Conservation (phyloP, 306 rosid genomes). For the Mimosa bimucronata region DNA sequence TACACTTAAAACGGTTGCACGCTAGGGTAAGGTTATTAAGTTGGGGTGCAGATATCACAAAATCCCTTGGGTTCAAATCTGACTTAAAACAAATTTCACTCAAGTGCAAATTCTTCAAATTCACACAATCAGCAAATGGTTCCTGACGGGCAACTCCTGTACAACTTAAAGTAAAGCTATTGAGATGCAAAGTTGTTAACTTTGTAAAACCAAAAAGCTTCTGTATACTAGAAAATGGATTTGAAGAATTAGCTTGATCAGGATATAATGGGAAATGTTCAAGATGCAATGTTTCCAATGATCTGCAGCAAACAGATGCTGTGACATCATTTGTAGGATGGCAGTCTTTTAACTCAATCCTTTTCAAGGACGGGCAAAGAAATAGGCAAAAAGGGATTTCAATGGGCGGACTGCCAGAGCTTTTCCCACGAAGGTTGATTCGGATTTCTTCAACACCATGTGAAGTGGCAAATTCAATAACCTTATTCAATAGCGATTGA, state of each 20-base stretch:
- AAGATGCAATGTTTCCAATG: slow-evolving; percentile 41
- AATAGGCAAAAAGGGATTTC: slow-evolving; percentile 47
- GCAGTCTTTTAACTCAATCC: slow-evolving; percentile 54
- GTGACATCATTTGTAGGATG: slow-evolving; percentile 45
- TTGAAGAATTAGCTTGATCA: slow-evolving; percentile 33
- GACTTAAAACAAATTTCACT: slow-evolving; percentile 46
- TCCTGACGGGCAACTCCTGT: slow-evolving; percentile 38
- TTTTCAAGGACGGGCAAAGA: slow-evolving; percentile 47
- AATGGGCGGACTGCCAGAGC: slow-evolving; percentile 50
- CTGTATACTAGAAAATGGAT: slow-evolving; percentile 41
- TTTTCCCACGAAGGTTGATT: slow-evolving; percentile 50
- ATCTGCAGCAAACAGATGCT: slow-evolving; percentile 35
- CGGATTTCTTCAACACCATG: slow-evolving; percentile 51
- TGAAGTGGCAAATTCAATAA: slow-evolving; percentile 45
- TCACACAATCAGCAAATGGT: slow-evolving; percentile 47
- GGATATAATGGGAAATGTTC: slow-evolving; percentile 43
- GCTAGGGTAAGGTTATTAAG: slow-evolving; percentile 44
- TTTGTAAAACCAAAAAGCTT: slow-evolving; percentile 47
- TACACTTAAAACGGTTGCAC: slow-evolving; percentile 51
- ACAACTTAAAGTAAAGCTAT: slow-evolving; percentile 41
- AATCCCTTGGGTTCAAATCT: slow-evolving; percentile 46
- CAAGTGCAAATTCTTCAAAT: slow-evolving; percentile 51
- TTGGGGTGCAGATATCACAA: slow-evolving; percentile 53
- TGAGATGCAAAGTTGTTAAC: slow-evolving; percentile 52
- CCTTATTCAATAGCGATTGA: slow-evolving; percentile 50